Evolutionary conservation across 805 yeast species (phyloP), one percentile per base, ranked within the genome.

Genomic region (Tetrapisispora nanseiensis): DNA sequence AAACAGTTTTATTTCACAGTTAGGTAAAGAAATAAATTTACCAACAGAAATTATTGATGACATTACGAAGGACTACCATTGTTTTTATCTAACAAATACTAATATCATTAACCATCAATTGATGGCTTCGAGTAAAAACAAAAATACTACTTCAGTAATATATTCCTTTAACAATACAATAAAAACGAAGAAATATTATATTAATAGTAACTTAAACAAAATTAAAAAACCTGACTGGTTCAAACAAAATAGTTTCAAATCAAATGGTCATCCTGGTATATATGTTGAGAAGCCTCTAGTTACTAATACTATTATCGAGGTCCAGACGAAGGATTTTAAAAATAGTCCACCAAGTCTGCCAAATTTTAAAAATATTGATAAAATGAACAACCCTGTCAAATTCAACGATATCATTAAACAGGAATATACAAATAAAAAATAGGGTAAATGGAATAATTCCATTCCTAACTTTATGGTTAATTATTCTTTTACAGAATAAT

Each of bases 311-410:
- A 42, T 63, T 11, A 47, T 59, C 12, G 60, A 60, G 4, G n/a
- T 30, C 23, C 37, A 41, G 15, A 43, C 57, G 1, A 49, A 51
- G 22, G 40, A 46, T 20, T 53, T 60, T 37, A 50, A 42, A 20
- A 38, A 50, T 28, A 47, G 42, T 16, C 41, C 53, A 2, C 63
- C 69, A 6, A 50, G 60, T 2, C 44, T 78, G 19, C 90, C 89
- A 2, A 64, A 69, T 4, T 80, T 80, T 56, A 74, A 70, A 47
- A 77, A 78, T 52, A 76, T 80, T 8, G 89, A 82, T 49, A 78
- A 75, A 55, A 82, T 84, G 5, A 65, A 66, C 41, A 62, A 66
- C 18, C 64, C 73, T 11, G 63, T 74, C 1, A 67, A 65, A 39
- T 46, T 41, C 33, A 40, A 36, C 20, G 50, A 49, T 24, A 36